Conservation (phyloP, 2,329 filamentous ascomycete species). For the Didymella exigua region DNA sequence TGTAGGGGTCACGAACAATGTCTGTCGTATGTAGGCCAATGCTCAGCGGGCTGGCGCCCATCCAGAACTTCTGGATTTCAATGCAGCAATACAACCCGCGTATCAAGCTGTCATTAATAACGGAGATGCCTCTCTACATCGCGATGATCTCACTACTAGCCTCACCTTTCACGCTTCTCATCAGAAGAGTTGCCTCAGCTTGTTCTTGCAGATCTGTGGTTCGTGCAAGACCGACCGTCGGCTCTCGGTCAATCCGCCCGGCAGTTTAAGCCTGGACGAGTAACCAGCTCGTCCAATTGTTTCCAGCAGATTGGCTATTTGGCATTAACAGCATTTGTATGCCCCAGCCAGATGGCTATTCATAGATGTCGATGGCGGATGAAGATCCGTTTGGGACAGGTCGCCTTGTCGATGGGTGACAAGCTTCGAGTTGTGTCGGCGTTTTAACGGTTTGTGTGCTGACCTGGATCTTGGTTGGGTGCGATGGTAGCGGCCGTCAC, state of each 20-base stretch:
- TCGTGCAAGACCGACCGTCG: background rate
- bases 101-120: constrained; percentile 15
- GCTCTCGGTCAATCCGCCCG: background rate
- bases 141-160: constrained; percentile 13
- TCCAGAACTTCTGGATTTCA: constrained; percentile 9
- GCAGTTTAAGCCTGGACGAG: background rate
- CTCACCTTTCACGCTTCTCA: background rate
- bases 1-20: constrained; percentile 1
- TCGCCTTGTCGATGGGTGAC: background rate
- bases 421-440: constrained; percentile 18
- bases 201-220: constrained; percentile 1
- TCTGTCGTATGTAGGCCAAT: background rate
- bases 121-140: constrained; percentile 1
- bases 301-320: constrained; percentile 1
- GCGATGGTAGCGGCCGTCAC: constrained; percentile 8
- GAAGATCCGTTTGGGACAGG: constrained; percentile 10
- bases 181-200: background rate
- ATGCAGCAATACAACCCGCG: background rate
- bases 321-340: background rate
- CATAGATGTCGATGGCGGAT: constrained; percentile 15
- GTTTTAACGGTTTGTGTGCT: constrained; percentile 15
- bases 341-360: constrained; percentile 11
- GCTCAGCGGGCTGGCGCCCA: background rate
- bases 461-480: constrained; percentile 8
- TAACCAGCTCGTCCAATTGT: background rate